Conservation (phyloP, 805 yeast genomes). For the Lachancea kluyveri region DNA sequence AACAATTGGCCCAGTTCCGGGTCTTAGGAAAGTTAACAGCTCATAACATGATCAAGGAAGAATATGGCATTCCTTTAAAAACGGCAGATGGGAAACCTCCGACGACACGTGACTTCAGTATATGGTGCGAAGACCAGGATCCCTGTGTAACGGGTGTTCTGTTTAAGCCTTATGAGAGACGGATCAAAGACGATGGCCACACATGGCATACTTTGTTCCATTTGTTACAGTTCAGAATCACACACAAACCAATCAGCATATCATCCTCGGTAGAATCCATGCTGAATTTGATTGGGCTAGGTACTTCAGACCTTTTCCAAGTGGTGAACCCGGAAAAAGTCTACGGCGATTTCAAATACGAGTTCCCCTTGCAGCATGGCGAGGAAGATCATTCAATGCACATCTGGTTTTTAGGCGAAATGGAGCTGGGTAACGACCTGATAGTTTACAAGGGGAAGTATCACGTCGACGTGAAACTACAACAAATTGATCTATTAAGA, state of each 20-base stretch:
- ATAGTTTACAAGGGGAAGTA: conserved; percentile 27
- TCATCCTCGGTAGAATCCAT: conserved; percentile 12
- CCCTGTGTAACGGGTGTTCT: conserved; percentile 25
- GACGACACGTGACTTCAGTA: conserved; percentile 15
- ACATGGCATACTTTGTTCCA: conserved; percentile 23
- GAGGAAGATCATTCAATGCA: conserved; percentile 20
- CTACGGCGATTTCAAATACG: conserved; percentile 25
- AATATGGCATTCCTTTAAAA: conserved; percentile 28
- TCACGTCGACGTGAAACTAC: conserved; percentile 26
- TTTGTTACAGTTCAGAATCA: conserved; percentile 22
- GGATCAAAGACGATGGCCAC: conserved; percentile 10
- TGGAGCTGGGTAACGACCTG: conserved; percentile 18
- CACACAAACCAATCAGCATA: conserved; percentile 20
- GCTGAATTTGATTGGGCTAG: conserved; percentile 18
- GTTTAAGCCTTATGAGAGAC: conserved; percentile 15
- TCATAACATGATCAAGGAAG: conserved; percentile 28
- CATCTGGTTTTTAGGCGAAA: conserved; percentile 28
- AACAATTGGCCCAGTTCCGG: conserved; percentile 15
- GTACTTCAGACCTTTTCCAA: conserved; percentile 20
- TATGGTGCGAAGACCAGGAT: conserved; percentile 30
- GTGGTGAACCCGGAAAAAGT: conserved; percentile 21
- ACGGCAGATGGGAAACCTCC: conserved; percentile 16
- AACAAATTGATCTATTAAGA: conserved; percentile 25
- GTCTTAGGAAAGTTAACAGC: conserved; percentile 21
- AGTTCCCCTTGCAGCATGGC: conserved; percentile 22